Base-by-base conservation (phyloP, 108 stramenopile species). In the Parietichytrium sp. region DNA sequence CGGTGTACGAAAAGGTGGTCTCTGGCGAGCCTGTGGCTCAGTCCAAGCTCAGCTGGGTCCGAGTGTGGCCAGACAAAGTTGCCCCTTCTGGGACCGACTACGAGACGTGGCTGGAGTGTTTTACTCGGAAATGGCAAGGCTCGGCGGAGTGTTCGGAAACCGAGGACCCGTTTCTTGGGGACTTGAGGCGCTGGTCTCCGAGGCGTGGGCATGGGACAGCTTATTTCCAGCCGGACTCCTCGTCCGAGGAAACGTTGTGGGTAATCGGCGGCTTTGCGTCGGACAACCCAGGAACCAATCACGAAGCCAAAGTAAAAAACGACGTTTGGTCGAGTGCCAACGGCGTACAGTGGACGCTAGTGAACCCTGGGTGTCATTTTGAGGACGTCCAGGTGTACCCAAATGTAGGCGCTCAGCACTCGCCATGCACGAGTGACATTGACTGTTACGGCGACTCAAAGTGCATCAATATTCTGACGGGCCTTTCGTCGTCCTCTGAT, bases 241-340 rank as follows among this genome's bases (percentile, higher is more conserved):
- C 38, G 1, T 33, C 10, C 15, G 23, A 13, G 10, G 61, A 72
- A 0, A 20, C 20, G 16, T 45, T 72, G 36, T 72, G 61, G 61
- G 61, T 72, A 2, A 72, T 72, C 45, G 61, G 61, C 61, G 61
- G 61, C 25, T 25, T 72, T 6, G 61, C 61, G 8, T 33, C 61
- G 8, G 61, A 72, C 61, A 42, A 72, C 1, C 36, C 61, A 6
- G 61, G 61, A 0, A 20, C 33, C 10, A 42, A 72, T 25, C 61
- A 72, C 42, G 42, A n/a, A 2, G 61, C 45, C 8, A 33, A 45
- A n/a, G 23, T 72, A 27, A 33, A 42, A n/a, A 86, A 84, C 48
- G 88, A 88, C 54, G 88, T 88, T 20, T 88, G 88, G 88, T 81
- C 84, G 0, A 82, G 83, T 7, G 47, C 81, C 42, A 83, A 84